A percentile compares a stretch with the other conserved stretches of the same genome.
Evolutionary conservation across 2,329 filamentous ascomycete genomes (phyloP).

Genomic region (Trichoderma polysporum): DNA sequence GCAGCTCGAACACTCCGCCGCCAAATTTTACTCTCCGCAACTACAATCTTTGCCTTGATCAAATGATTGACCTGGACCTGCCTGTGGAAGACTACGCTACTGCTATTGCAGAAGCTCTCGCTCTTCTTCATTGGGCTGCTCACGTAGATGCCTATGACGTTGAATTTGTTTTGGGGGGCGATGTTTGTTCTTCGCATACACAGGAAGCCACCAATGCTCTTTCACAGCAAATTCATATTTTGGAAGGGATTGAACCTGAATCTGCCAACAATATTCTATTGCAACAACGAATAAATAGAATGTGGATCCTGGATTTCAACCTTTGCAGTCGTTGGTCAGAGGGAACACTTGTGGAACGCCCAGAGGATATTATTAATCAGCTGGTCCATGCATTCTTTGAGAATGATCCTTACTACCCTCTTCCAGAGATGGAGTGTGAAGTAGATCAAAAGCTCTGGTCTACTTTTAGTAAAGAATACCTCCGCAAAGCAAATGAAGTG

Average conservation of each 20-base stretch:
- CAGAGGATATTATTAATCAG: constrained; percentile 20
- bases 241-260: not conserved
- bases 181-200: constrained; percentile 10
- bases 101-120: constrained; percentile 50
- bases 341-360: not conserved
- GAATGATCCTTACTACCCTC: constrained; percentile 31
- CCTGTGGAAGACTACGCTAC: constrained; percentile 37
- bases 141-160: constrained; percentile 52
- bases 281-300: not conserved
- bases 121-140: constrained; percentile 49
- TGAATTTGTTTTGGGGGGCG: constrained; percentile 51
- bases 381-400: constrained; percentile 26
- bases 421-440: constrained; percentile 21
- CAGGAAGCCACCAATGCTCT: not conserved
- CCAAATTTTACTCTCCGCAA: constrained; percentile 42
- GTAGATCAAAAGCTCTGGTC: constrained; percentile 23
- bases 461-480: constrained; percentile 10
- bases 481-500: not conserved
- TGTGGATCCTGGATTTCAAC: not conserved
- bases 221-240: not conserved
- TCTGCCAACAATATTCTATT: not conserved
- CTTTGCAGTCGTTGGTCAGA: not conserved
- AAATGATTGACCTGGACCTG: constrained; percentile 46
- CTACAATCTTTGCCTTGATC: constrained; percentile 48
- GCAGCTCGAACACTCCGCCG: not conserved